Evolutionary conservation across 495 filamentous ascomycete species (phyloP).

Genomic region (Zalerion maritima): DNA sequence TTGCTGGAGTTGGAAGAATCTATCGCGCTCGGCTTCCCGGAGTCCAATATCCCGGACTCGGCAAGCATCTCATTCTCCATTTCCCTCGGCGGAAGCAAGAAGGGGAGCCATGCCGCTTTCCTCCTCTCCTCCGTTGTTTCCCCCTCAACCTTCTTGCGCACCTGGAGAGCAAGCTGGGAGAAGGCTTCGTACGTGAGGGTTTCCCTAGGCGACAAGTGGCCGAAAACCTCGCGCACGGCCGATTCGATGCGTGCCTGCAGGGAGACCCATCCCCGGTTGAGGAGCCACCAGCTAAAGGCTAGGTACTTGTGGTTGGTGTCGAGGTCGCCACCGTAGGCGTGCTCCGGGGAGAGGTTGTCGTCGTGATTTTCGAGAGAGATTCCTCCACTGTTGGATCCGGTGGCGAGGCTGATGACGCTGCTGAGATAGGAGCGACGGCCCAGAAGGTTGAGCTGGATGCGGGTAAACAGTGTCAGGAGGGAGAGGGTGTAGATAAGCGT

Average conservation of each 20-base stretch:
- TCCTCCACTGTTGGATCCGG: slow-evolving; percentile 40
- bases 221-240: slow-evolving; percentile 77
- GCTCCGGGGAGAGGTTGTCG: slow-evolving; percentile 61
- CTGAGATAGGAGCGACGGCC: slow-evolving; percentile 90
- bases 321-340: slow-evolving; percentile 77
- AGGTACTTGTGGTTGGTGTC: slow-evolving; percentile 89
- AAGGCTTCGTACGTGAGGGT: slow-evolving; percentile 67
- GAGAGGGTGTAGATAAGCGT: slow-evolving; percentile 84
- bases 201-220: slow-evolving; percentile 71
- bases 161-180: slow-evolving; percentile 59
- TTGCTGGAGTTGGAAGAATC: slow-evolving; percentile 17
- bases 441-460: slow-evolving; percentile 93
- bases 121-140: slow-evolving; percentile 49
- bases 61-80: slow-evolving; percentile 69
- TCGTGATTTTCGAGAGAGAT: slow-evolving; percentile 86
- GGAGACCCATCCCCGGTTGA: slow-evolving; percentile 78
- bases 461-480: slow-evolving; percentile 79
- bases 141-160: slow-evolving; percentile 75
- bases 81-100: slow-evolving; percentile 62
- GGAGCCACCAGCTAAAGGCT: slow-evolving; percentile 94
- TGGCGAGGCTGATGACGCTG: slow-evolving; percentile 77
- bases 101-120: slow-evolving; percentile 59
- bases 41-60: slow-evolving; percentile 60
- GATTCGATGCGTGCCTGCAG: slow-evolving; percentile 62
- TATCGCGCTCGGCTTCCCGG: slow-evolving; percentile 8